phyloP scores from a whole-genome alignment of 129 eudicot species.

The Flaveria linearis region DNA sequence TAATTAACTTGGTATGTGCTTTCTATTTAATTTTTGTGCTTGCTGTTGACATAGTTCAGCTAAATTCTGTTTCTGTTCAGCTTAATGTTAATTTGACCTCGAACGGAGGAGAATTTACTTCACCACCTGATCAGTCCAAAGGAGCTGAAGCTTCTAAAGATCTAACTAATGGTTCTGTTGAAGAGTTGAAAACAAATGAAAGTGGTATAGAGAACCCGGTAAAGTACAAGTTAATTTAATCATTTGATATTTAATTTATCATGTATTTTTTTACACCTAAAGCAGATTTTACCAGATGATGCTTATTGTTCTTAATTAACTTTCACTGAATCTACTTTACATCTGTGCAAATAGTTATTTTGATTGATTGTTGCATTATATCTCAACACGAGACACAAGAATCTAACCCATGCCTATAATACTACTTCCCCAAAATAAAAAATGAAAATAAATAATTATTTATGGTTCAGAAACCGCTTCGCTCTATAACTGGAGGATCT shows the following conservation, averaged over 20 bases:
- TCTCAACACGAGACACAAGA: not conserved
- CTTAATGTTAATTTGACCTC: conserved; percentile 17
- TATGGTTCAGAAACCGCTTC: conserved; percentile 29
- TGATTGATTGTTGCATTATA: not conserved
- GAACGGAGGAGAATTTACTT: conserved; percentile 13
- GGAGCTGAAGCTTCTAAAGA: conserved; percentile 30
- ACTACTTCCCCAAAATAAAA: not conserved
- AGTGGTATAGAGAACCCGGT: conserved; percentile 29
- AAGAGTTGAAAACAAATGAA: conserved; percentile 13
- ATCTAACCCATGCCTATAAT: not conserved
- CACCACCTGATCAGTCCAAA: conserved; percentile 24
- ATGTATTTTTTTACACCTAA: not conserved
- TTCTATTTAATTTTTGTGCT: not conserved
- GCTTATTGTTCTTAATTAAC: conserved; percentile 8
- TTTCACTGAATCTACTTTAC: not conserved
- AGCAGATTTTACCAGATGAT: not conserved
- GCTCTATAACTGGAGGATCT: conserved; percentile 30
- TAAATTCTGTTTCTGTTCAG: conserved; percentile 25
- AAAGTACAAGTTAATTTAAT: conserved; percentile 11
- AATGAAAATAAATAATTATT: not conserved
- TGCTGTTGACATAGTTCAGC: not conserved
- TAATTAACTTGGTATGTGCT: not conserved
- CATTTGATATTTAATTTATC: not conserved
- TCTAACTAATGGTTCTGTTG: conserved; percentile 19
- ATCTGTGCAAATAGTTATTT: not conserved